These are phyloP conservation scores for Macadamia integrifolia DNA, from an alignment of 164 flowering plant genomes.

Conservation along the genomic window DNA sequence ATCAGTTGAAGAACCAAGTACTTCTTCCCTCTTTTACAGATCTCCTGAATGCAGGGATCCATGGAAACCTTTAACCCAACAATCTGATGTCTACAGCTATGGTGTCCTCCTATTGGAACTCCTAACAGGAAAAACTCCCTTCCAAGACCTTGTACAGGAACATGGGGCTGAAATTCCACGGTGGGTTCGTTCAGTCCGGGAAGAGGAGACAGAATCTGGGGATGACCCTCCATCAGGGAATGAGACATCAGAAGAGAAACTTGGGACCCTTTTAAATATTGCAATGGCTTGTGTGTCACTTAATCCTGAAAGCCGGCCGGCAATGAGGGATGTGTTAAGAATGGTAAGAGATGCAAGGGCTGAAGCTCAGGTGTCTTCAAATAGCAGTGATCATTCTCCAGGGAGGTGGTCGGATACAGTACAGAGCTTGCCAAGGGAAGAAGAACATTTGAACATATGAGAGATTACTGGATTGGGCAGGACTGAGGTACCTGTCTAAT, in stretches of 20 bases:
- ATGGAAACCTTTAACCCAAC: conserved; percentile 44
- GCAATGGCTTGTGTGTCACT: conserved; percentile 67
- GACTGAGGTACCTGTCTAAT: too few relatives aligned
- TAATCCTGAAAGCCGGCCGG: conserved; percentile 54
- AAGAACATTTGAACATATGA: conserved; percentile 75
- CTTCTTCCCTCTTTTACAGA: conserved; percentile 69
- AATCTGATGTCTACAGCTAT: conserved; percentile 81
- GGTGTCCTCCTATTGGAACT: conserved; percentile 88
- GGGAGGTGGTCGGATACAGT: conserved; percentile 98
- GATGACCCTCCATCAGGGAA: conserved; percentile 72
- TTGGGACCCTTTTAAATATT: conserved; percentile 59
- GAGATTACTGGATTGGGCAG: not conserved
- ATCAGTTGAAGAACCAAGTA: conserved; percentile 57
- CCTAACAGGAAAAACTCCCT: conserved; percentile 85
- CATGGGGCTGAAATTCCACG: conserved; percentile 70
- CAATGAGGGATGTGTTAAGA: conserved; percentile 67
- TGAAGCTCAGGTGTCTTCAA: conserved; percentile 79
- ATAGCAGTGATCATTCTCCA: conserved; percentile 91
- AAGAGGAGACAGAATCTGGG: conserved; percentile 77
- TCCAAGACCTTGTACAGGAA: conserved; percentile 86
- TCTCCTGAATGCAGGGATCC: conserved; percentile 77
- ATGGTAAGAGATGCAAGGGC: conserved; percentile 78
- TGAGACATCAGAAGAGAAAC: conserved; percentile 78
- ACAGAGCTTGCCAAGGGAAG: conserved; percentile 89
- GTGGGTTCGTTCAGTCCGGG: conserved; percentile 83